Conservation (phyloP, 805 yeast genomes). For the Saturnispora saitoi region DNA sequence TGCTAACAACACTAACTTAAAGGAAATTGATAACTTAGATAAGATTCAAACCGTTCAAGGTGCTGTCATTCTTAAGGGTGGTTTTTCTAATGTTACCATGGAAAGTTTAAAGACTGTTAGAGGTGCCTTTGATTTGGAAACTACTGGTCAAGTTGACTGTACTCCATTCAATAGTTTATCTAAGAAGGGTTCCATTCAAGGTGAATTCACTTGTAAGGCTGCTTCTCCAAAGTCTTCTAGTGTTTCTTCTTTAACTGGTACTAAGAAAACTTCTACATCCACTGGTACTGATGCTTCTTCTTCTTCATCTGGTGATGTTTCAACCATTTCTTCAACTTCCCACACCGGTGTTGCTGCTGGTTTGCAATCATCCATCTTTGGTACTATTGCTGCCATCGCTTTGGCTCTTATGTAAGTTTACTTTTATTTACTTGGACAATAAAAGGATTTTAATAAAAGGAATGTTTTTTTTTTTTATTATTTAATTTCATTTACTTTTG, state of each 20-base stretch:
- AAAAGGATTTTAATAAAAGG: too few species aligned
- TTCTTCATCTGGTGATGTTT: constrained; percentile 27
- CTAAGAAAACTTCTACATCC: constrained; percentile 19
- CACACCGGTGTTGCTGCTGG: constrained; percentile 22
- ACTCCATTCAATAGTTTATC: constrained; percentile 61
- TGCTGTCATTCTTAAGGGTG: constrained; percentile 76
- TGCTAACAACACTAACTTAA: constrained; percentile 73
- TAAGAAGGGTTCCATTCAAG: constrained; percentile 76
- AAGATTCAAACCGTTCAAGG: constrained; percentile 71
- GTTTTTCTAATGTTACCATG: constrained; percentile 71
- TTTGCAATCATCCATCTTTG: constrained; percentile 35
- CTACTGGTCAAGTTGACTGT: constrained; percentile 77
- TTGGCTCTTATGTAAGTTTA: constrained; percentile 41
- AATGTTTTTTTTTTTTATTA: constrained; percentile 2
- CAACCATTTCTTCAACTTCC: constrained; percentile 32
- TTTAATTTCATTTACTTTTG: neutral
- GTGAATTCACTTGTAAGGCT: constrained; percentile 78
- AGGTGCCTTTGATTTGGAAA: constrained; percentile 85
- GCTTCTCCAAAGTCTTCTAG: constrained; percentile 37
- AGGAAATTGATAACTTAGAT: constrained; percentile 63
- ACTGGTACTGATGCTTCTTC: constrained; percentile 25
- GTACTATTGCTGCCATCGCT: constrained; percentile 42
- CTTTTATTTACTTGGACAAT: neutral
- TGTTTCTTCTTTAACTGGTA: constrained; percentile 21
- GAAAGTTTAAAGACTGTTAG: constrained; percentile 65